These are phyloP conservation scores for Lichtheimia corymbifera DNA, from an alignment of 371 early-diverging fungal species.

Conservation along the genomic window DNA sequence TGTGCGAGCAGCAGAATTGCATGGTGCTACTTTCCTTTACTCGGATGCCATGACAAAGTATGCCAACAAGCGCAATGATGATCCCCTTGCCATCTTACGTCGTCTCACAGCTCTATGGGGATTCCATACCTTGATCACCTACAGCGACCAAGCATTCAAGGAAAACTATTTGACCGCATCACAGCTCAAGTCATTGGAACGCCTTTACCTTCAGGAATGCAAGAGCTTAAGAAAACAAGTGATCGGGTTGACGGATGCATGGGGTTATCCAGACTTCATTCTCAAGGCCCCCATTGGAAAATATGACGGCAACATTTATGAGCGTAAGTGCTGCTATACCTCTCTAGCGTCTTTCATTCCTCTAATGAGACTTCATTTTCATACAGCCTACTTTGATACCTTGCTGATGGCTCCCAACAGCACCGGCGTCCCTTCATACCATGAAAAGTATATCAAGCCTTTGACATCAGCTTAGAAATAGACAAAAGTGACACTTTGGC, in stretches of 20 bases:
- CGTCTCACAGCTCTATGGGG: conserved; percentile 39
- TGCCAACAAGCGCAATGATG: conserved; percentile 25
- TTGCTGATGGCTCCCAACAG: conserved; percentile 34
- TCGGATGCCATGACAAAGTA: conserved; percentile 30
- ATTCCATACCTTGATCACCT: conserved; percentile 41
- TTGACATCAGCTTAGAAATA: conserved; percentile 20
- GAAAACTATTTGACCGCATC: conserved; percentile 50
- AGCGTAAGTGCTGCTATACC: conserved; percentile 19
- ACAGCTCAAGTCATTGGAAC: conserved; percentile 47
- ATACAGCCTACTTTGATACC: conserved; percentile 46
- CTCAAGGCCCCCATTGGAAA: conserved; percentile 67
- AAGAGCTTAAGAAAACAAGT: conserved; percentile 57
- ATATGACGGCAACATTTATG: conserved; percentile 66
- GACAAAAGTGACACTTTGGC: too few relatives aligned
- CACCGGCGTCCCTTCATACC: conserved; percentile 37
- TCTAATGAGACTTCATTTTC: not conserved
- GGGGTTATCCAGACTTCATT: conserved; percentile 65
- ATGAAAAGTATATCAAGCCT: conserved; percentile 43
- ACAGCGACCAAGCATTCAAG: conserved; percentile 51
- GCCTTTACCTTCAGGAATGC: conserved; percentile 51
- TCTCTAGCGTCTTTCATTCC: not conserved
- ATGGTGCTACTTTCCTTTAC: conserved; percentile 37
- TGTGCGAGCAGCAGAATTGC: conserved; percentile 36
- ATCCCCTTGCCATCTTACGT: conserved; percentile 31
- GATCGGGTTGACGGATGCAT: conserved; percentile 64